A percentile compares a stretch with the other conserved stretches of the same genome.
Conservation (phyloP, 169 alveolate species). For the Plasmodium vinckei region DNA sequence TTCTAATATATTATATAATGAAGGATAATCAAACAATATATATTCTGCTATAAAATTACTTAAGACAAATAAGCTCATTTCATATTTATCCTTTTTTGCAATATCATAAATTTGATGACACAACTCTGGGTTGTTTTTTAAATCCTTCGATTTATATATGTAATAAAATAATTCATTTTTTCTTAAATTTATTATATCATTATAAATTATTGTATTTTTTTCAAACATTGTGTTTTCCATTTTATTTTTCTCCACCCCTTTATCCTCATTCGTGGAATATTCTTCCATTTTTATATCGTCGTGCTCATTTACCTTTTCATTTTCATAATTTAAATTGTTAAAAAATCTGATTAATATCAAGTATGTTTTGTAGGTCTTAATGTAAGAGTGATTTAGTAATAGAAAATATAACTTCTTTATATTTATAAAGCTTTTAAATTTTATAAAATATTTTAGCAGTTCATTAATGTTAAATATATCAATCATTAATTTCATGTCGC, state of each 20-base stretch:
- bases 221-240: constrained; percentile 12
- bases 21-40: constrained; percentile 47
- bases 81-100: constrained; percentile 70
- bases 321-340: constrained; percentile 62
- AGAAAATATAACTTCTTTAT: constrained; percentile 63
- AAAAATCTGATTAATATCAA: constrained; percentile 67
- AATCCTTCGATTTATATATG: constrained; percentile 17
- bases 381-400: constrained; percentile 56
- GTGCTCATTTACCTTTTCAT: constrained; percentile 4
- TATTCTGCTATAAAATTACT: constrained; percentile 65
- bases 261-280: not conserved
- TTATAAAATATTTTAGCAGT: constrained; percentile 74
- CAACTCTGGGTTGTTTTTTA: constrained; percentile 22
- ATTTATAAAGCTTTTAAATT: constrained; percentile 71
- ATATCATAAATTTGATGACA: constrained; percentile 36
- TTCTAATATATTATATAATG: constrained; percentile 46
- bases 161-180: constrained; percentile 46
- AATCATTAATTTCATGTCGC: constrained; percentile 69
- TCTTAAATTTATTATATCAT: constrained; percentile 62
- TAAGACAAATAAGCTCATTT: constrained; percentile 58
- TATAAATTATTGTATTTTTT: constrained; percentile 40
- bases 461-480: constrained; percentile 74
- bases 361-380: constrained; percentile 69
- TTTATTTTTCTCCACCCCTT: constrained; percentile 1
- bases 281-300: constrained; percentile 11